Conservation (phyloP, 2,329 filamentous ascomycete genomes). For the Claviceps monticola region DNA sequence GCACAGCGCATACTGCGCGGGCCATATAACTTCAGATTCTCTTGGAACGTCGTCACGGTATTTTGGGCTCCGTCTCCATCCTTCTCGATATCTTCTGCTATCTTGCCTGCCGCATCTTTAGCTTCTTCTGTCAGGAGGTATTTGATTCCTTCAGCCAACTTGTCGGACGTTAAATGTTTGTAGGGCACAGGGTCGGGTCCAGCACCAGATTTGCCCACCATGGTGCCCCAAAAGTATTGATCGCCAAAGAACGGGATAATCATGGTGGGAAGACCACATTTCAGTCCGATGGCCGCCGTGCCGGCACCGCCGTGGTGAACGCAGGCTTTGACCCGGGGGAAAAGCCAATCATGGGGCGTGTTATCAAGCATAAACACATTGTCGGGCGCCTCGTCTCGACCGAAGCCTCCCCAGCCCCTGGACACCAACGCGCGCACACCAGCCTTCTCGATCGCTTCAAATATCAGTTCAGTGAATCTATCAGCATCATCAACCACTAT, state of each 20-base stretch:
- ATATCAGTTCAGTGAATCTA: slow-evolving; percentile 55
- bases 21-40: slow-evolving; percentile 38
- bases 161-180: slow-evolving; percentile 49
- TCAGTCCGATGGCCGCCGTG: slow-evolving; percentile 61
- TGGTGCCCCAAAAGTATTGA: slow-evolving; percentile 64
- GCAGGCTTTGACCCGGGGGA: slow-evolving; percentile 50
- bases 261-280: slow-evolving; percentile 58
- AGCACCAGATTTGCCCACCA: slow-evolving; percentile 49
- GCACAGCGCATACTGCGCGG: slow-evolving; percentile 49
- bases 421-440: slow-evolving; percentile 60
- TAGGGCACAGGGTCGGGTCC: slow-evolving; percentile 56
- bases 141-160: slow-evolving; percentile 55
- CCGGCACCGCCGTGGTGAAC: slow-evolving; percentile 70
- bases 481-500: slow-evolving; percentile 64
- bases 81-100: slow-evolving; percentile 45
- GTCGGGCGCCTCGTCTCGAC: slow-evolving; percentile 41
- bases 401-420: slow-evolving; percentile 63
- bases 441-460: slow-evolving; percentile 49
- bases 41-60: slow-evolving; percentile 53
- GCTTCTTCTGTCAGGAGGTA: slow-evolving; percentile 51
- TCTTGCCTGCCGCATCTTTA: slow-evolving; percentile 38
- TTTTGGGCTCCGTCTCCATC: slow-evolving; percentile 58
- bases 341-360: slow-evolving; percentile 65
- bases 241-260: slow-evolving; percentile 71
- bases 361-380: slow-evolving; percentile 61